Evolutionary conservation across 257 asterid species (phyloP).

Genomic region (Solanum neorickii): DNA sequence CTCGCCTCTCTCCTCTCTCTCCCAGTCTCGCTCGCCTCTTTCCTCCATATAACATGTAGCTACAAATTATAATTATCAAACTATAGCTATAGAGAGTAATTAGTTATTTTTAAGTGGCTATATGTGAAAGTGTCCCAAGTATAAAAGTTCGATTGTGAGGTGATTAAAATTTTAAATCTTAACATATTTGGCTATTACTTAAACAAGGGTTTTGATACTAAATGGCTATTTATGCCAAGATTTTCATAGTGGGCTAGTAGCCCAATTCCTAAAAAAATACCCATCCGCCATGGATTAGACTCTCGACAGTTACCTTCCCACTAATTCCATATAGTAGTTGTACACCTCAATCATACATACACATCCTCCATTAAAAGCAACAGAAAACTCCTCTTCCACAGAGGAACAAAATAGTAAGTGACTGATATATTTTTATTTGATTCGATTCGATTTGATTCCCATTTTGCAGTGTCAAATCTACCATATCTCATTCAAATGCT

Average conservation of each 20-base stretch:
- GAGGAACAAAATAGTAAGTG: neutral
- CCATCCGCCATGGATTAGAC: neutral
- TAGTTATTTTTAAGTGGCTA: too few species aligned
- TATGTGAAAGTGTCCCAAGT: neutral
- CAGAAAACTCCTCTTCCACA: neutral
- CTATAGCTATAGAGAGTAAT: too few species aligned
- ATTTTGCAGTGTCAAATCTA: neutral
- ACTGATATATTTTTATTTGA: neutral
- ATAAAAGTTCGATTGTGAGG: neutral
- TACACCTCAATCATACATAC: neutral
- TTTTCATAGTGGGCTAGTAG: neutral
- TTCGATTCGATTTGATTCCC: neutral
- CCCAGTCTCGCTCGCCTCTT: too few species aligned
- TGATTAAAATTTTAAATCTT: neutral
- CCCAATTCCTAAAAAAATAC: neutral
- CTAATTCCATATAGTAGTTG: neutral
- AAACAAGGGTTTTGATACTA: neutral
- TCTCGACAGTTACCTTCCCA: neutral
- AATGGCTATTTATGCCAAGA: neutral
- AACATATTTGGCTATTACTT: neutral
- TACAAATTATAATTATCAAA: too few species aligned
- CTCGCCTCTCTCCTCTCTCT: too few species aligned
- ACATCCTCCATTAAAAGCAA: neutral
- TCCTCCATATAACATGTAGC: too few species aligned
- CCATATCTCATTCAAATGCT: constrained; percentile 27